phyloP scores from a whole-genome alignment of 176 grass and related monocot genomes.

The Bolboschoenus planiculmis region DNA sequence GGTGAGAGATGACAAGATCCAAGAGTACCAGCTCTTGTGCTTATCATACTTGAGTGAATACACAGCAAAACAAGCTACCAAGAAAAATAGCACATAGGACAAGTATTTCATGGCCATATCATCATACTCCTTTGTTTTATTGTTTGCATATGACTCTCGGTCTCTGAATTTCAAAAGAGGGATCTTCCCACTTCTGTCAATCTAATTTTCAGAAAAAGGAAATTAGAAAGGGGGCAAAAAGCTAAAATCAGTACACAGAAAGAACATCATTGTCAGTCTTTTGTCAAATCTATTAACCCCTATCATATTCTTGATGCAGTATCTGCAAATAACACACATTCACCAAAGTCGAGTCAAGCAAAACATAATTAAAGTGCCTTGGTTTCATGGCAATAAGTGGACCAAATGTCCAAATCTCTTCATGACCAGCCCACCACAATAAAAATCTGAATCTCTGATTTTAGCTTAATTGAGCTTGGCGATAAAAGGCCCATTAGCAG shows the following conservation, averaged over 20 bases:
- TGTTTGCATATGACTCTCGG: constrained; percentile 85
- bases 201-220: constrained; percentile 34
- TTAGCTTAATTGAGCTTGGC: neutral
- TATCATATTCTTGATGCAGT: neutral
- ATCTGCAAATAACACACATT: neutral
- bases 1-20: constrained; percentile 98
- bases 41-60: constrained; percentile 94
- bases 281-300: neutral
- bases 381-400: neutral
- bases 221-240: neutral
- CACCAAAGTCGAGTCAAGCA: neutral
- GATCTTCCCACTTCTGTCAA: constrained; percentile 84
- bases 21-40: constrained; percentile 99
- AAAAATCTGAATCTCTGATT: neutral
- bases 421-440: neutral
- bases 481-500: neutral
- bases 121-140: constrained; percentile 99
- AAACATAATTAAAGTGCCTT: neutral
- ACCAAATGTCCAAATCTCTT: neutral
- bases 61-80: constrained; percentile 53
- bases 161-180: constrained; percentile 79
- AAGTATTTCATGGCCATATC: constrained; percentile 97
- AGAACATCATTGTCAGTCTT: neutral
- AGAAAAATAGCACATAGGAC: constrained; percentile 76
- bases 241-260: constrained; percentile 4